A percentile compares a stretch with the other conserved stretches of the same genome.
Conservation (phyloP, 805 yeast genomes). For the Wickerhamiella siamensis region DNA sequence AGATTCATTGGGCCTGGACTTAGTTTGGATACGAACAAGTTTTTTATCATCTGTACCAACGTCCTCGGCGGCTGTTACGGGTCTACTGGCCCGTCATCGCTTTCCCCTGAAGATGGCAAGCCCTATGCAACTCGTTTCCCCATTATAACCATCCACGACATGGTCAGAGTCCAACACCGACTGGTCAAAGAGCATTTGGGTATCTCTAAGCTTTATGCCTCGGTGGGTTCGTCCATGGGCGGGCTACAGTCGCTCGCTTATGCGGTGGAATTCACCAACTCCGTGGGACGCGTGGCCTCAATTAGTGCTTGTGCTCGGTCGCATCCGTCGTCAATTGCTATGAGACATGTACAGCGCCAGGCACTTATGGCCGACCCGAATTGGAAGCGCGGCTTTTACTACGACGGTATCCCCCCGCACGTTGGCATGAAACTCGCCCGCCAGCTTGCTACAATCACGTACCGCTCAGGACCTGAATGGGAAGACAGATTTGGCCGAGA, state of each 20-base stretch:
- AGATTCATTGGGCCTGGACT: constrained; percentile 72
- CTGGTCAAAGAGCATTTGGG: constrained; percentile 49
- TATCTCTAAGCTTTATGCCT: constrained; percentile 52
- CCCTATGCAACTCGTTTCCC: constrained; percentile 78
- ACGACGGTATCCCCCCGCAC: constrained; percentile 72
- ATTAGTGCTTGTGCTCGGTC: constrained; percentile 89
- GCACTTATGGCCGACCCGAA: constrained; percentile 89
- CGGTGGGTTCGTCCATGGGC: constrained; percentile 92
- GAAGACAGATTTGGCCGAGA: constrained; percentile 82
- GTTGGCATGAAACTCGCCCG: constrained; percentile 89
- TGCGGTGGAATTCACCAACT: constrained; percentile 68
- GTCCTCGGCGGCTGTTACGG: constrained; percentile 93
- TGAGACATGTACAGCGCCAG: constrained; percentile 86
- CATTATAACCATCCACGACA: constrained; percentile 68
- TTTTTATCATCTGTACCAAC: constrained; percentile 76
- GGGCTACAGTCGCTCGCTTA: constrained; percentile 94
- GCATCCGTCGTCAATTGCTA: constrained; percentile 86
- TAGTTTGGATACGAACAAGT: constrained; percentile 67
- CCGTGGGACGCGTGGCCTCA: constrained; percentile 58
- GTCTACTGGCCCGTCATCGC: constrained; percentile 80
- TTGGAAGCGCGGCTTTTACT: constrained; percentile 85
- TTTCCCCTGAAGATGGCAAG: constrained; percentile 50
- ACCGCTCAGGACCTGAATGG: constrained; percentile 96
- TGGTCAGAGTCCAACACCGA: constrained; percentile 78
- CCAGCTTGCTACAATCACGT: constrained; percentile 87